Conservation (phyloP, 352 stramenopile species). For the Globisporangium spiculum region DNA sequence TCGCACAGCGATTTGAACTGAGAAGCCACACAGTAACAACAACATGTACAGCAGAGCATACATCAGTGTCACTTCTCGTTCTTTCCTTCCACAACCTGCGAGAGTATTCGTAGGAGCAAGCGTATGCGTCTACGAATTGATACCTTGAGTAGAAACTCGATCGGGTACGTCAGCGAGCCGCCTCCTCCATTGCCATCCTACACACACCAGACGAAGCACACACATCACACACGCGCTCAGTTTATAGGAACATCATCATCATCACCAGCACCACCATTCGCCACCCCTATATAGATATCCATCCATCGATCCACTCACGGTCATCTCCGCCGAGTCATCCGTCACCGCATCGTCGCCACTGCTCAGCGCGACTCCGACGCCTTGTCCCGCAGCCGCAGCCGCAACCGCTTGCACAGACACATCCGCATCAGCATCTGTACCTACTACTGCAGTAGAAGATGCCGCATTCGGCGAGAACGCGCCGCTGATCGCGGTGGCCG, state of each 20-base stretch:
- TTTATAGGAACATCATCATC: neutral
- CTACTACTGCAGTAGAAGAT: neutral
- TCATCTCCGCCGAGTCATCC: neutral
- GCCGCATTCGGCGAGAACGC: neutral
- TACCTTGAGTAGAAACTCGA: slow-evolving; percentile 57
- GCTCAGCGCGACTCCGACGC: neutral
- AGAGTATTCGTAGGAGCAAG: neutral
- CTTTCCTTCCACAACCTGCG: neutral
- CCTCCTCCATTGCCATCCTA: slow-evolving; percentile 14
- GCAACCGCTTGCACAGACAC: neutral
- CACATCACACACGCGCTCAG: neutral
- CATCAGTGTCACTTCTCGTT: neutral
- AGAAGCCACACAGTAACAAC: neutral
- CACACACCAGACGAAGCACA: neutral
- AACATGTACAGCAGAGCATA: neutral
- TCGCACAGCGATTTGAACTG: slow-evolving; percentile 64
- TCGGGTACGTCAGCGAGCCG: slow-evolving; percentile 52
- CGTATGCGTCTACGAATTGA: neutral
- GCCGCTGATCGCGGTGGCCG: neutral
- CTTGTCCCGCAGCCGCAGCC: too few relatives aligned
- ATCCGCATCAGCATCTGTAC: neutral
- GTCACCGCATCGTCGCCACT: neutral
- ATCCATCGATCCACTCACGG: neutral
- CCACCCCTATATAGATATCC: neutral
- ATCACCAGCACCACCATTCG: too few relatives aligned